phyloP scores from a whole-genome alignment of 179 eudicot genomes.

The Gypsophila paniculata region DNA sequence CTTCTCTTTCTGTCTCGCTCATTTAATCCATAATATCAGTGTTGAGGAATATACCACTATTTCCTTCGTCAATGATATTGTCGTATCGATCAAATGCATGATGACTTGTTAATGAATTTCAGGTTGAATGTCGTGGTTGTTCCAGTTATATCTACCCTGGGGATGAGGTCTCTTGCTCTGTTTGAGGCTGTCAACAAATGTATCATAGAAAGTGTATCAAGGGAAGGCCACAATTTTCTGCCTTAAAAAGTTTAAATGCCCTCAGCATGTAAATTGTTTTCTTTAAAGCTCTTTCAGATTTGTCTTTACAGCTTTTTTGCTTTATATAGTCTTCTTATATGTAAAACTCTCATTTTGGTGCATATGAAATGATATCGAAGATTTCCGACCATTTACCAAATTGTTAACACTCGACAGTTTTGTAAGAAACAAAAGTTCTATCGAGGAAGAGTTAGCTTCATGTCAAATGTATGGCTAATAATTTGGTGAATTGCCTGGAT shows the following conservation, averaged over 20 bases:
- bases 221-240: constrained; percentile 34
- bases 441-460: too few species aligned
- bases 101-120: background rate
- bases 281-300: background rate
- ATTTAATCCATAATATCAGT: too few species aligned
- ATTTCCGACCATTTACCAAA: too few species aligned
- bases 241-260: constrained; percentile 62
- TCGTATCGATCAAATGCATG: background rate
- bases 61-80: background rate
- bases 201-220: constrained; percentile 61
- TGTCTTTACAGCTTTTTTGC: too few species aligned
- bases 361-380: too few species aligned
- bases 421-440: too few species aligned
- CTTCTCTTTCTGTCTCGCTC: too few species aligned
- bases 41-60: constrained; percentile 5
- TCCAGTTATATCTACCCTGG: constrained; percentile 47
- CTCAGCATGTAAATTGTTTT: constrained; percentile 61
- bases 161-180: constrained; percentile 54
- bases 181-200: constrained; percentile 47
- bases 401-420: too few species aligned
- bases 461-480: background rate
- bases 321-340: too few species aligned
- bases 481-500: background rate
- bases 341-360: too few species aligned
- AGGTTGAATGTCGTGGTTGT: constrained; percentile 65